Percentiles rank a stretch among this genome's conserved stretches.
Conservation (phyloP, 192 early-diverging fungal genomes). For the Jimgerdemannia lactiflua region DNA sequence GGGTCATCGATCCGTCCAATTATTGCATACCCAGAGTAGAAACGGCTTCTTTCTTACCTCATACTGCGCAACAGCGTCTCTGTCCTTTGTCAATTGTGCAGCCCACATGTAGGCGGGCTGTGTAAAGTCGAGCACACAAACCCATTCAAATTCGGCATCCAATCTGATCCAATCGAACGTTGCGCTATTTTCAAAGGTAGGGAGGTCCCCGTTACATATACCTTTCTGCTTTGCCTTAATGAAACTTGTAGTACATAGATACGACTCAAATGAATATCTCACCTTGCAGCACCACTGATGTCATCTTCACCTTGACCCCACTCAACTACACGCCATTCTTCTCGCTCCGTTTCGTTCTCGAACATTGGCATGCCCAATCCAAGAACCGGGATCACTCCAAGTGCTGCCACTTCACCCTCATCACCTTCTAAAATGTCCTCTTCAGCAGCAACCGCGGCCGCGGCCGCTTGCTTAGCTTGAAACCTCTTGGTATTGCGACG, state of each 20-base stretch:
- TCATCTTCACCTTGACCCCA: conserved; percentile 82
- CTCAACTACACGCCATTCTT: conserved; percentile 71
- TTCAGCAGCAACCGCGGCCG: conserved; percentile 60
- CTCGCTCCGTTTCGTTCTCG: conserved; percentile 59
- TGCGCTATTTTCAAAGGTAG: conserved; percentile 26
- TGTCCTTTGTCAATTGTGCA: conserved; percentile 83
- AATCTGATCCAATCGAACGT: conserved; percentile 97
- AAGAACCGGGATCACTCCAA: conserved; percentile 39
- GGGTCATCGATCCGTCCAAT: background rate
- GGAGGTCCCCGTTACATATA: background rate
- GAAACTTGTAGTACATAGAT: background rate
- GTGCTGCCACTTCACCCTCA: conserved; percentile 58
- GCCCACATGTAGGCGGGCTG: conserved; percentile 97
- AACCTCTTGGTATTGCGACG: conserved; percentile 75
- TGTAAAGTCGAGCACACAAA: conserved; percentile 80
- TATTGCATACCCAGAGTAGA: background rate
- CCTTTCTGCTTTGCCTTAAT: conserved; percentile 17
- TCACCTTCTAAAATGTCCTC: conserved; percentile 62
- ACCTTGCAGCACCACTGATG: conserved; percentile 37
- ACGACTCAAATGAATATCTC: too few relatives aligned
- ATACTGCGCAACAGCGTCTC: conserved; percentile 89
- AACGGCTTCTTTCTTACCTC: conserved; percentile 43
- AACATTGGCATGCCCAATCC: conserved; percentile 46
- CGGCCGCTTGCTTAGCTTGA: conserved; percentile 67
- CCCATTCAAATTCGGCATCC: conserved; percentile 94